Conservation (phyloP, 345 rosid genomes). For the Gossypium raimondii region DNA sequence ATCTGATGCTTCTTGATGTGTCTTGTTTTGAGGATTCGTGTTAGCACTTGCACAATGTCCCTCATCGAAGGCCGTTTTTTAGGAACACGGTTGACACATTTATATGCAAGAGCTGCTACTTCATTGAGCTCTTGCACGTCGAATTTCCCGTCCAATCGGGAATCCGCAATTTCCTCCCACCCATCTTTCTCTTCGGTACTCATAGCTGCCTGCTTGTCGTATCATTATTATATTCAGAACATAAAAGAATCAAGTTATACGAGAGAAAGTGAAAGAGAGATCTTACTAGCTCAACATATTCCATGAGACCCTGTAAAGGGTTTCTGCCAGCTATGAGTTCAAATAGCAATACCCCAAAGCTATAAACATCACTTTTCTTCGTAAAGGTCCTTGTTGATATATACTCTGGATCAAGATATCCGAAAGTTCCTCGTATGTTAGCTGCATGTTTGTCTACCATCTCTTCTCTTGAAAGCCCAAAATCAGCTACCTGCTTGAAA, state of each 20-base stretch:
- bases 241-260: not conserved
- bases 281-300: slow-evolving; percentile 84
- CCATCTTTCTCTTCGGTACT: slow-evolving; percentile 69
- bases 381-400: slow-evolving; percentile 77
- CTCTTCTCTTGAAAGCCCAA: slow-evolving; percentile 98
- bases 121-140: slow-evolving; percentile 75
- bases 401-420: slow-evolving; percentile 97
- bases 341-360: slow-evolving; percentile 92
- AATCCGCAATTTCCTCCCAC: slow-evolving; percentile 96
- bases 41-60: slow-evolving; percentile 81
- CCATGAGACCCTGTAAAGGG: slow-evolving; percentile 96
- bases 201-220: slow-evolving; percentile 74
- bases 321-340: slow-evolving; percentile 94
- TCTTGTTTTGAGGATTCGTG: slow-evolving; percentile 61
- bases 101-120: slow-evolving; percentile 86
- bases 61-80: slow-evolving; percentile 89
- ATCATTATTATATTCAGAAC: not conserved
- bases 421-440: slow-evolving; percentile 82
- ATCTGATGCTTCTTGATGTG: slow-evolving; percentile 56
- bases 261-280: slow-evolving; percentile 10
- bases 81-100: slow-evolving; percentile 64
- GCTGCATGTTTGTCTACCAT: slow-evolving; percentile 75
- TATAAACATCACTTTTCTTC: slow-evolving; percentile 94
- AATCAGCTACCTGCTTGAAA: slow-evolving; percentile 79
- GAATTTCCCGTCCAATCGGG: slow-evolving; percentile 70